Evolutionary conservation across 129 eudicot genomes (phyloP).

Genomic region (Lonicera japonica): DNA sequence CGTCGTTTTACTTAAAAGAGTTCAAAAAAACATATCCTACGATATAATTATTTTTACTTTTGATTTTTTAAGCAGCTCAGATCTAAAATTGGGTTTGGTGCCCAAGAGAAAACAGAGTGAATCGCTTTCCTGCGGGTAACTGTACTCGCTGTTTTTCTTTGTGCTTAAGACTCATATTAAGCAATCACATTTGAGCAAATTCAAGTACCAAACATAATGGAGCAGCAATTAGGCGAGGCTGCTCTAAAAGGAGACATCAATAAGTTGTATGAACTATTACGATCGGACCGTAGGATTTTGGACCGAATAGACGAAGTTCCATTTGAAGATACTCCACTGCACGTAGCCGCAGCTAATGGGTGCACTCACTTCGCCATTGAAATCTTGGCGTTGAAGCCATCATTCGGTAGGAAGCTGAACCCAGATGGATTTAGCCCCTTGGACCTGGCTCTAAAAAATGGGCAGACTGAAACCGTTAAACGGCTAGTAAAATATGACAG

Average conservation of each 20-base stretch:
- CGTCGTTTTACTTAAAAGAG: too few species aligned
- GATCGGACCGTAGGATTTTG: background rate
- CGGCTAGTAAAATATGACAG: slow-evolving; percentile 1
- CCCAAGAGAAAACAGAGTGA: too few species aligned
- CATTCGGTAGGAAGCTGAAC: slow-evolving; percentile 16
- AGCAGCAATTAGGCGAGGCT: too few species aligned
- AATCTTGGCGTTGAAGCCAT: slow-evolving; percentile 14
- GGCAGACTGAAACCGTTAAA: background rate
- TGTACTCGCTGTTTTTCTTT: too few species aligned
- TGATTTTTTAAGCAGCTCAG: too few species aligned
- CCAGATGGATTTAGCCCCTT: slow-evolving; percentile 18
- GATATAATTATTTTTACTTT: too few species aligned
- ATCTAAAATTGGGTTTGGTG: too few species aligned
- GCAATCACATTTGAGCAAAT: too few species aligned
- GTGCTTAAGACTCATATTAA: too few species aligned
- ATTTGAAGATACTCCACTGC: slow-evolving; percentile 21
- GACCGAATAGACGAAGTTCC: background rate
- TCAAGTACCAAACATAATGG: too few species aligned
- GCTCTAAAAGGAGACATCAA: slow-evolving; percentile 13
- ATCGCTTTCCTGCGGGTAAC: too few species aligned
- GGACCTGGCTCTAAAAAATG: slow-evolving; percentile 11
- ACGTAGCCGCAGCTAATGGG: slow-evolving; percentile 16
- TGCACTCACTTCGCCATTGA: slow-evolving; percentile 13
- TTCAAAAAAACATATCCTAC: too few species aligned
- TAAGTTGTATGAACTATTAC: slow-evolving; percentile 3